Conservation (phyloP, 2,329 filamentous ascomycete species). For the Anthostomella pinea region DNA sequence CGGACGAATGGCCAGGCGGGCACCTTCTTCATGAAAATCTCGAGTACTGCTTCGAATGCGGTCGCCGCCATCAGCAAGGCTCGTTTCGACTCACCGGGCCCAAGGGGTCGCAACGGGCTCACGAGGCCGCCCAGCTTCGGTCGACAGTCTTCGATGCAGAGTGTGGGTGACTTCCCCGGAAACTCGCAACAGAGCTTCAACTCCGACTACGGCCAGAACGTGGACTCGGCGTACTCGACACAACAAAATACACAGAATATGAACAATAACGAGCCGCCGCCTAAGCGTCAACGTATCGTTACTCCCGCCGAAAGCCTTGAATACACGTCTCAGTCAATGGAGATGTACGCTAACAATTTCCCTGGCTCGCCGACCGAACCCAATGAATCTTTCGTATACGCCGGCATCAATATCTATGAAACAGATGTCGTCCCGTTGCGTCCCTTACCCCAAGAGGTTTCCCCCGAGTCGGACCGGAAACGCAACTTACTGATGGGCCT, state of each 20-base stretch:
- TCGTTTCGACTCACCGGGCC: constrained; percentile 82
- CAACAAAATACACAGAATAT: constrained; percentile 49
- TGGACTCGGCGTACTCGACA: constrained; percentile 68
- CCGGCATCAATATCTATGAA: constrained; percentile 42
- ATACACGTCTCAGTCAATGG: constrained; percentile 45
- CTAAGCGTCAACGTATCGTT: constrained; percentile 69
- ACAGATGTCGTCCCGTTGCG: constrained; percentile 60
- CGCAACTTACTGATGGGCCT: constrained; percentile 78
- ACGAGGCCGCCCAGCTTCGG: constrained; percentile 67
- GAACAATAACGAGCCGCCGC: constrained; percentile 70
- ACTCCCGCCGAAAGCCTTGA: constrained; percentile 58
- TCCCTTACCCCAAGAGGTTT: constrained; percentile 60
- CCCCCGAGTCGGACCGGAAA: constrained; percentile 71
- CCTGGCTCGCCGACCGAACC: constrained; percentile 75
- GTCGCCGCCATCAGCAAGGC: constrained; percentile 97
- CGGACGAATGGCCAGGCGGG: constrained; percentile 67
- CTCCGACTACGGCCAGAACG: constrained; percentile 71
- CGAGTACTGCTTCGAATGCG: constrained; percentile 85
- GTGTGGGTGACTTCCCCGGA: constrained; percentile 63
- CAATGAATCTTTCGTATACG: constrained; percentile 74
- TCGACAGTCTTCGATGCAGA: constrained; percentile 69
- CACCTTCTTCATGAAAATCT: constrained; percentile 97
- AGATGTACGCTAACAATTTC: constrained; percentile 48
- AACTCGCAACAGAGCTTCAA: constrained; percentile 83
- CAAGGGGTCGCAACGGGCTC: constrained; percentile 61